Evolutionary conservation across 108 stramenopile genomes (phyloP), one percentile per base, ranked within the genome.

Genomic region (Aurantiochytrium sp.): DNA sequence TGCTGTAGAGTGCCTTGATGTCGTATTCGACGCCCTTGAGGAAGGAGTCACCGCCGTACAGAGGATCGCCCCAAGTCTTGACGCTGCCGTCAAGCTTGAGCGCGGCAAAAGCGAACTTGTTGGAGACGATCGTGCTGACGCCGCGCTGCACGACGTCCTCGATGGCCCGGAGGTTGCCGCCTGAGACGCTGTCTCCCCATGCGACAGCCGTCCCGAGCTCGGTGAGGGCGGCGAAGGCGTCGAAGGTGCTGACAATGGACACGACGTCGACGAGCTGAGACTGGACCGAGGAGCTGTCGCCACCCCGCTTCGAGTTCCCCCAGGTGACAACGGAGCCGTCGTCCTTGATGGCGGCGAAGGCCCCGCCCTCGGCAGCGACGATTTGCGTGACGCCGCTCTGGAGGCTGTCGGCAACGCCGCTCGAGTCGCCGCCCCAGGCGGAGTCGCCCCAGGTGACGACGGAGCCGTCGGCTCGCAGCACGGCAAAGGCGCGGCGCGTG

Each of bases 311-410:
- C 22, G 41, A 27, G 69, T 39, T 45, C 4, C 69, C 69, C 69
- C 69, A 81, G 4, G 69, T 81, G 41, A 81, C 69, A 8, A 81
- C 69, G n/a, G 37, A 45, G 4, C 69, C 69, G 69, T 81, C 69
- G 37, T n/a, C n/a, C 1, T 81, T 81, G 27, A 81, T 21, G 24
- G 69, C 69, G 4, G 69, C 69, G 36, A 81, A 81, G 22, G 69
- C 69, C 6, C 42, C 42, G 69, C 69, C 41, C 24, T 81, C 42
- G 69, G 69, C 69, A 22, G 55, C 55, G 22, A 81, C 69, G 27
- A 81, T 81, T 4, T 4, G 10, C 41, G n/a, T 30, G 4, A 81
- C 69, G 42, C 42, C 69, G 27, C 41, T 45, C 6, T 4, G 4
- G 19, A 81, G 69, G 10, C 22, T 22, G 10, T 4, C 45, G 4